These are phyloP conservation scores for Erodium texanum DNA, from an alignment of 441 rosid genomes.

Conservation along the genomic window DNA sequence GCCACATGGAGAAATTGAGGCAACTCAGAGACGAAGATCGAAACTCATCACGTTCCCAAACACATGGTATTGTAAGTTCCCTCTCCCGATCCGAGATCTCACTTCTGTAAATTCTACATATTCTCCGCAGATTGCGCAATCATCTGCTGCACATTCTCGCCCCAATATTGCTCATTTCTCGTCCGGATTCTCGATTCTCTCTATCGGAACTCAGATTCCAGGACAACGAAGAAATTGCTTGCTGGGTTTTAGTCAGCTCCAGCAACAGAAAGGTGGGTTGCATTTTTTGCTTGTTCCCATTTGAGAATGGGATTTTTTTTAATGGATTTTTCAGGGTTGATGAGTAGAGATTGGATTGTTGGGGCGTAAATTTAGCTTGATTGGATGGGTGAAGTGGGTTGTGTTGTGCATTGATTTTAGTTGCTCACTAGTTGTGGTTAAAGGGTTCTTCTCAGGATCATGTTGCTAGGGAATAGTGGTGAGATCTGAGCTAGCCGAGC, in stretches of 20 bases:
- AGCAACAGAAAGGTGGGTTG: neutral
- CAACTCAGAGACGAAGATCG: neutral
- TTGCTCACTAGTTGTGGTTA: too few relatives aligned
- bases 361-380: neutral
- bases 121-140: neutral
- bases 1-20: neutral
- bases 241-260: neutral
- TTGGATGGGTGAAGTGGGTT: neutral
- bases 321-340: neutral
- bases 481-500: neutral
- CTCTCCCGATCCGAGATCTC: neutral
- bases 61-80: neutral
- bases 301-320: neutral
- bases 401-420: neutral
- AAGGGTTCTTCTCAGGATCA: neutral
- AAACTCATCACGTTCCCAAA: neutral
- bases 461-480: neutral
- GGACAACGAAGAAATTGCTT: neutral
- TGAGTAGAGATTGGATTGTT: neutral
- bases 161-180: neutral
- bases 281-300: neutral
- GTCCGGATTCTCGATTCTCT: neutral
- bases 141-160: neutral
- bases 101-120: neutral
- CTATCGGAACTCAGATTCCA: neutral